Percentiles rank a stretch among this genome's conserved stretches.
These are phyloP conservation scores for Aleurites moluccanus DNA, from an alignment of 441 rosid genomes.

Conservation along the genomic window DNA sequence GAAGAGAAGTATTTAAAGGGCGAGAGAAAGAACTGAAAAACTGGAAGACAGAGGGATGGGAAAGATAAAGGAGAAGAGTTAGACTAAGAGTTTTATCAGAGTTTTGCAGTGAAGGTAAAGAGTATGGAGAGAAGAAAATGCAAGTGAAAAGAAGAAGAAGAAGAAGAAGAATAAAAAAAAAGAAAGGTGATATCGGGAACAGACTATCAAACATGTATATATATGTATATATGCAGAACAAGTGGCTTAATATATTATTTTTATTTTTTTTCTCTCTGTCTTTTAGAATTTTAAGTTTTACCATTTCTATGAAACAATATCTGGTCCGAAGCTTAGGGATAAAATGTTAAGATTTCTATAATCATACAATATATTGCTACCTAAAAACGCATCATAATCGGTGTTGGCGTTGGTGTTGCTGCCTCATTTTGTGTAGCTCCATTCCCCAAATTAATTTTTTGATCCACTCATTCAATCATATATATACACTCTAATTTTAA, in stretches of 20 bases:
- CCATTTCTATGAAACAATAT: neutral
- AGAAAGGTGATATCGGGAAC: constrained; percentile 39
- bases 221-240: constrained; percentile 12
- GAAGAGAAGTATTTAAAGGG: constrained; percentile 12
- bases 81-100: constrained; percentile 47
- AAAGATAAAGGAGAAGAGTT: constrained; percentile 34
- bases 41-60: constrained; percentile 43
- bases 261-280: neutral
- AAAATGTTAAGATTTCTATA: neutral
- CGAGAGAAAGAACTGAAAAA: constrained; percentile 19
- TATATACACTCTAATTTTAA: neutral
- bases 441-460: too few species aligned
- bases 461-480: neutral
- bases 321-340: neutral
- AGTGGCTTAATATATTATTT: constrained; percentile 26
- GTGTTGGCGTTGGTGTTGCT: constrained; percentile 10
- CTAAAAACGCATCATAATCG: neutral
- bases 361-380: neutral
- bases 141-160: constrained; percentile 5
- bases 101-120: constrained; percentile 33
- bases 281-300: neutral
- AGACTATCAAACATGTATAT: constrained; percentile 19
- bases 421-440: constrained; percentile 19
- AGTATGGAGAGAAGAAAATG: constrained; percentile 13
- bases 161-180: neutral